phyloP scores from a whole-genome alignment of 208 protist genomes.

The Acanthamoeba castellanii region DNA sequence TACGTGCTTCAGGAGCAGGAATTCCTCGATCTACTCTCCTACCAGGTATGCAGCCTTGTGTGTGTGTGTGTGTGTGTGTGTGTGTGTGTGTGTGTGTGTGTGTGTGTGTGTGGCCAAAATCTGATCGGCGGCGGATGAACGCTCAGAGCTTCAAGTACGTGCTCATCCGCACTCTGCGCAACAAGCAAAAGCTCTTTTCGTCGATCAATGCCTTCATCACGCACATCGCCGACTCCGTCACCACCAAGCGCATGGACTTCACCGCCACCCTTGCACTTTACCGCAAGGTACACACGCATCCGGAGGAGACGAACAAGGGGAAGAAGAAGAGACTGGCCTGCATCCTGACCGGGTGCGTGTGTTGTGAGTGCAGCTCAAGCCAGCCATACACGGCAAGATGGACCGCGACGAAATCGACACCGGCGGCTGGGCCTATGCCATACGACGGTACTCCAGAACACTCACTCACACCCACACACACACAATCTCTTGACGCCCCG shows the following conservation, averaged over 20 bases:
- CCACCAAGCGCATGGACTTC: slow-evolving; percentile 7
- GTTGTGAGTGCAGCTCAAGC: slow-evolving; percentile 84
- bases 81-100: not conserved
- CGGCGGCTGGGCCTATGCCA: slow-evolving; percentile 92
- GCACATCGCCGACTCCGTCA: slow-evolving; percentile 8
- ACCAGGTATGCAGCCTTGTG: not conserved
- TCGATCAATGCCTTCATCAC: slow-evolving; percentile 21
- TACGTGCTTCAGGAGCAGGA: not conserved
- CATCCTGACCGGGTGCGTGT: too few species aligned
- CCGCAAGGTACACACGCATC: not conserved
- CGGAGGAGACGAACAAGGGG: too few species aligned
- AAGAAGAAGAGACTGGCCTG: not conserved
- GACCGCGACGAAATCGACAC: slow-evolving; percentile 91
- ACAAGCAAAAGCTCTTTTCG: slow-evolving; percentile 43
- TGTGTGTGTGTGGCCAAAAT: not conserved
- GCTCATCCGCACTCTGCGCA: not conserved
- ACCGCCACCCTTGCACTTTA: not conserved
- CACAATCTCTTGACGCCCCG: not conserved
- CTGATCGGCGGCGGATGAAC: not conserved
- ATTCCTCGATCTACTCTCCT: not conserved
- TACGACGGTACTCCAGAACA: slow-evolving; percentile 82
- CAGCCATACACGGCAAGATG: slow-evolving; percentile 93
- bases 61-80: not conserved
- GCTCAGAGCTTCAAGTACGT: slow-evolving; percentile 39
- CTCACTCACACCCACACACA: too few species aligned